Conservation (phyloP, 352 stramenopile species). For the Pythium scleroteichum region DNA sequence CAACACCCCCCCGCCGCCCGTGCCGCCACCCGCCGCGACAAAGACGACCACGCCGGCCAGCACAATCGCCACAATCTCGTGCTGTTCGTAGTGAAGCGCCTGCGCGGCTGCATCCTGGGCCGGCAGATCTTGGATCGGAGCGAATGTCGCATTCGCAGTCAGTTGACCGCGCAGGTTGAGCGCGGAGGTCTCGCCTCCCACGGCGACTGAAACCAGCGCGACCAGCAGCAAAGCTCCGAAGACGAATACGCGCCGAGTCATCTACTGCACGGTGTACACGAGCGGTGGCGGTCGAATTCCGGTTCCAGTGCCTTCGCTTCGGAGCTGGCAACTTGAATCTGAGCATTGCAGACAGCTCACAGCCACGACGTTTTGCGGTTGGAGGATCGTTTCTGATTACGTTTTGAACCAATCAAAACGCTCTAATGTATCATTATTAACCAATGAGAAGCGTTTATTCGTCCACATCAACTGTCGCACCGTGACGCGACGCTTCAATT, state of each 20-base stretch:
- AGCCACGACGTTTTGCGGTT: neutral
- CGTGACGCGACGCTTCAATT: slow-evolving; percentile 15
- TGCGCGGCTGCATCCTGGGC: slow-evolving; percentile 23
- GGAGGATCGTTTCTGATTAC: slow-evolving; percentile 4
- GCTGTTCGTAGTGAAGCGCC: slow-evolving; percentile 37
- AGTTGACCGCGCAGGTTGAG: slow-evolving; percentile 7
- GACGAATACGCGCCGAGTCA: neutral
- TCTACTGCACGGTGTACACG: neutral
- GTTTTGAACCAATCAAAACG: slow-evolving; percentile 10
- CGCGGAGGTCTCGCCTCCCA: neutral
- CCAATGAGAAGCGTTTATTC: slow-evolving; percentile 9
- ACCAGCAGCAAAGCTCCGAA: slow-evolving; percentile 3
- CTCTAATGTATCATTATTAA: slow-evolving; percentile 10
- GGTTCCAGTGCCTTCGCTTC: neutral
- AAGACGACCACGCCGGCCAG: slow-evolving; percentile 74
- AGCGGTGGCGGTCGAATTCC: neutral
- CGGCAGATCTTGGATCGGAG: neutral
- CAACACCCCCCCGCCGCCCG: slow-evolving; percentile 92
- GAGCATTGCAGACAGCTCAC: neutral
- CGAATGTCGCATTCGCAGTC: neutral
- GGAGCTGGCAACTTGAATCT: slow-evolving; percentile 16
- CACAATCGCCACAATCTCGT: slow-evolving; percentile 50
- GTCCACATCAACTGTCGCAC: slow-evolving; percentile 26
- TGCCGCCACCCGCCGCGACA: slow-evolving; percentile 86
- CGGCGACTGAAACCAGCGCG: neutral